Base-by-base conservation (phyloP, 2,329 filamentous ascomycete genomes). In the Calonectria pseudoturangicola region DNA sequence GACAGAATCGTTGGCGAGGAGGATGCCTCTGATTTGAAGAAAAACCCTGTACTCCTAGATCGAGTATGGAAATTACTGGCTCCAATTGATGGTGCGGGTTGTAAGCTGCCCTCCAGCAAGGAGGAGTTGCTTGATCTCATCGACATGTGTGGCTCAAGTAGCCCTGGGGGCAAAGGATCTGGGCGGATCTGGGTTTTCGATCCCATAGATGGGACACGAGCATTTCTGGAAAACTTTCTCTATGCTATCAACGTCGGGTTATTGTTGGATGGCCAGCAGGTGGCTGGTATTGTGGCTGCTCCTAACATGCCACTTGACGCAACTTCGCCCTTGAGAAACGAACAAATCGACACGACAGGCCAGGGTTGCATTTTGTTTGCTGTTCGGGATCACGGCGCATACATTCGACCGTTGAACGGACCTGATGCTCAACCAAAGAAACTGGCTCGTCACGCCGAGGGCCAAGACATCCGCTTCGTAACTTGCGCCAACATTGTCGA, bases 171-270 rank as follows among this genome's bases (percentile, higher is more conserved):
- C 3, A 67, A 70, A 2, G 79, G 74, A 10, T 75, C 79, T 2
- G 86, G 86, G 9, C 80, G 89, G 16, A 86, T 87, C 10, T 92
- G 90, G 89, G 85, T 92, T 0, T 91, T 92, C 76, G 90, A 92
- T 76, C 90, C 90, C 0, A 91, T 92, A 36, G 90, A 92, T 74
- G 90, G 90, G 9, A 92, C 90, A 2, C 87, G 89, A 81, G 90
- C 89, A 0, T 92, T 89, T 67, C 83, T 92, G 10, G 82, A 83
- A 13, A 86, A 88, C 7, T 83, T 90, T 75, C 86, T 90, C 58
- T 92, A 91, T 75, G 90, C 89, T 69, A 88, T 91, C 80, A 91
- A 91, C 71, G 84, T 90, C 21, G 89, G 85, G 2, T 84, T 92
- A 3, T 79, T 92, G 3, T 83, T 87, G 39, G 87, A 86, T 30